A percentile compares a stretch with the other conserved stretches of the same genome.
phyloP scores from a whole-genome alignment of 768 basidiomycete genomes.

The Russula ochroleuca region DNA sequence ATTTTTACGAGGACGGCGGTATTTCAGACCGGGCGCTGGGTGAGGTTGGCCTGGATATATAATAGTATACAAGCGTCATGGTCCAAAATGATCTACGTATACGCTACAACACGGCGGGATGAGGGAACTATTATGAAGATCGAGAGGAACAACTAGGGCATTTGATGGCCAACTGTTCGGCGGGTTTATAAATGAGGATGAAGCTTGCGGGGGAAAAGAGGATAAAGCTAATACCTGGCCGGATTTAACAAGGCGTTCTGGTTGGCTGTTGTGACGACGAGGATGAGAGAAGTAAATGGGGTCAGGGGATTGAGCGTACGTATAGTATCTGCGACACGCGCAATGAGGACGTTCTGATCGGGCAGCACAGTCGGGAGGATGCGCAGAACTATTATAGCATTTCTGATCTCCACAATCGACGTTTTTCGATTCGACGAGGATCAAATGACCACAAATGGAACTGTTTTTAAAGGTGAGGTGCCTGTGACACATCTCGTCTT shows the following conservation, averaged over 20 bases:
- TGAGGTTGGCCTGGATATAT: slow-evolving; percentile 46
- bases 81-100: slow-evolving; percentile 10
- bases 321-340: slow-evolving; percentile 55
- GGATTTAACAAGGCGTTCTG: slow-evolving; percentile 44
- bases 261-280: slow-evolving; percentile 39
- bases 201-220: not conserved
- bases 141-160: slow-evolving; percentile 12
- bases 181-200: not conserved
- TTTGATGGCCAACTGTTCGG: slow-evolving; percentile 6
- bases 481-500: slow-evolving; percentile 57
- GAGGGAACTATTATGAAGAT: not conserved
- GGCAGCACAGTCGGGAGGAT: slow-evolving; percentile 45
- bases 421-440: slow-evolving; percentile 41
- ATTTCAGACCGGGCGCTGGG: slow-evolving; percentile 53
- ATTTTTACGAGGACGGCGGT: slow-evolving; percentile 49
- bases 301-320: slow-evolving; percentile 33
- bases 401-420: slow-evolving; percentile 48
- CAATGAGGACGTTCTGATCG: slow-evolving; percentile 24
- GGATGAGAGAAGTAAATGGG: not conserved
- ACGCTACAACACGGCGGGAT: slow-evolving; percentile 7
- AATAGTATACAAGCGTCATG: slow-evolving; percentile 16
- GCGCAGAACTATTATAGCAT: slow-evolving; percentile 49
- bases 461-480: slow-evolving; percentile 50
- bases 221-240: slow-evolving; percentile 39
- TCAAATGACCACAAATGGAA: slow-evolving; percentile 52